These are phyloP conservation scores for Hortaea werneckii DNA, from an alignment of 2,329 filamentous ascomycete genomes.

Conservation along the genomic window DNA sequence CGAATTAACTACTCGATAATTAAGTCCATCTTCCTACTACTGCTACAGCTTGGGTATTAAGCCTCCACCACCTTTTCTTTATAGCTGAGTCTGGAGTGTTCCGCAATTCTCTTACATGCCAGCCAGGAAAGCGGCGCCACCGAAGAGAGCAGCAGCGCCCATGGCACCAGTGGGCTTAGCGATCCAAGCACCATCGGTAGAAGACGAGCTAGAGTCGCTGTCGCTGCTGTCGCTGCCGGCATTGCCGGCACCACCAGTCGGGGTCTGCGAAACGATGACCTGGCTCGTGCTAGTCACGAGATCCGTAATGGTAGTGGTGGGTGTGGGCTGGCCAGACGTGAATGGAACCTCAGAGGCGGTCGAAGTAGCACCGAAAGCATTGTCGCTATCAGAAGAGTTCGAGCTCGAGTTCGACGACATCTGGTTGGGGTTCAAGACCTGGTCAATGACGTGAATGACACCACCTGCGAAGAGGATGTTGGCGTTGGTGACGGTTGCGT, in stretches of 20 bases:
- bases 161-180: constrained; percentile 31
- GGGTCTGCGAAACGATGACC: background rate
- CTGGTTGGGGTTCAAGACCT: constrained; percentile 49
- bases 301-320: constrained; percentile 28
- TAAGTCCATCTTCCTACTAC: too few species aligned
- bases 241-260: constrained; percentile 17
- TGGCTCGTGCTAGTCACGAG: constrained; percentile 17
- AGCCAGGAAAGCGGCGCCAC: constrained; percentile 29
- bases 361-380: constrained; percentile 31
- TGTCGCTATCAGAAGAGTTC: constrained; percentile 33
- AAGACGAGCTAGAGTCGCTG: background rate
- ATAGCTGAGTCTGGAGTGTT: too few species aligned
- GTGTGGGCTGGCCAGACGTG: constrained; percentile 42
- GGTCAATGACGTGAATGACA: constrained; percentile 45
- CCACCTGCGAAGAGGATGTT: constrained; percentile 36
- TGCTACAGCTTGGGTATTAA: too few species aligned
- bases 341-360: constrained; percentile 40
- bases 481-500: constrained; percentile 30
- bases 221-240: constrained; percentile 5
- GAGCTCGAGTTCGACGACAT: constrained; percentile 31
- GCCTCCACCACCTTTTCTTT: too few species aligned
- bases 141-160: constrained; percentile 39
- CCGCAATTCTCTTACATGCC: constrained; percentile 1
- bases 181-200: constrained; percentile 11
- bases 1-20: too few species aligned